Evolutionary conservation across 2,329 filamentous ascomycete species (phyloP), one percentile per base, ranked within the genome.

Genomic region (Periconia digitata): DNA sequence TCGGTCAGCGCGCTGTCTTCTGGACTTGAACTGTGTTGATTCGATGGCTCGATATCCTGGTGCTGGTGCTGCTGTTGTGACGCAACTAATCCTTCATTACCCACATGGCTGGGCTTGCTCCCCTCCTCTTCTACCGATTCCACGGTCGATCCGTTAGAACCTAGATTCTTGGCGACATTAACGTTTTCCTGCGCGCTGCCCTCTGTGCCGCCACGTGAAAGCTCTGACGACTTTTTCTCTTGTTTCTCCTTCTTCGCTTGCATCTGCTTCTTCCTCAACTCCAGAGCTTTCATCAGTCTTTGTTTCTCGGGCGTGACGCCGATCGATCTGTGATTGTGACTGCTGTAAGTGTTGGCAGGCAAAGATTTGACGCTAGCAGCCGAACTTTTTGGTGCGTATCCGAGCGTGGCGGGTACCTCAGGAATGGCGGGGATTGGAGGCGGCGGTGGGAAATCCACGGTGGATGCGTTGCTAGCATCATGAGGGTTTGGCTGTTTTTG

Each of bases 271-370:
- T 95, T 94, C 44, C 92, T 83, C 58, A 96, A 73, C 71, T 96
- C 89, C 74, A 96, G 81, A 7, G 94, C 94, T 74, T 95, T 96
- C 89, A 96, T 92, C 54, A 99, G 77, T 46, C 94, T 82, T 51
- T 89, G 85, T 74, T 95, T 97, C 70, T 99, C 94, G 0, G 90
- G 89, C 1, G 90, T 90, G 62, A 95, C 87, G n/a, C 76, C 74
- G 10, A 69, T 78, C 60, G 70, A 74, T 66, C 56, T 76, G 66
- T 60, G 51, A 62, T 60, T 20, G 22, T 36, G 58, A 45, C 60
- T 60, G 44, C 54, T 63, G 43, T 64, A 65, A 54, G 43, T 64
- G 42, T 68, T 64, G 20, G 75, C 67, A 37, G 77, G 71, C 59
- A 79, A 65, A 13, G 77, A 75, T 46, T 76, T 72, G 29, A 71